These are phyloP conservation scores for Boletus subluridellus DNA, from an alignment of 1,284 basidiomycete genomes.

Conservation along the genomic window DNA sequence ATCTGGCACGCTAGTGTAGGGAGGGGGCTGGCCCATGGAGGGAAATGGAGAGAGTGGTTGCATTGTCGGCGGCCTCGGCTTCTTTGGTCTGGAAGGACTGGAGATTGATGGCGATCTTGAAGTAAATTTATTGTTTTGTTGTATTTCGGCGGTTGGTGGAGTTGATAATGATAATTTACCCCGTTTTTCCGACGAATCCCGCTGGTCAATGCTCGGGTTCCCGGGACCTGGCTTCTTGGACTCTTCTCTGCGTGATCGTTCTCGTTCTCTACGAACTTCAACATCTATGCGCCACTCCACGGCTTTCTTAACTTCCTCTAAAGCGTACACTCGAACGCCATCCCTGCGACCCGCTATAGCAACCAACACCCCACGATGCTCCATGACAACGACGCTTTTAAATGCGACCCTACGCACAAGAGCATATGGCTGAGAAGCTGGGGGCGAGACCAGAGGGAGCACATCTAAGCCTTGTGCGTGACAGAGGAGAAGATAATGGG, in stretches of 20 bases:
- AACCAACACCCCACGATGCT: conserved; percentile 78
- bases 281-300: conserved; percentile 82
- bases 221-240: conserved; percentile 48
- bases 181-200: conserved; percentile 44
- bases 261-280: conserved; percentile 69
- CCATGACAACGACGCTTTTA: conserved; percentile 84
- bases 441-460: conserved; percentile 66
- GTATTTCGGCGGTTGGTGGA: conserved; percentile 39
- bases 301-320: conserved; percentile 76
- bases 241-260: conserved; percentile 61
- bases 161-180: conserved; percentile 47
- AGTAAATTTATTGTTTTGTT: conserved; percentile 33
- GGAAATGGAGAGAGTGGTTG: conserved; percentile 30
- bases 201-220: conserved; percentile 31
- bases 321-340: conserved; percentile 77
- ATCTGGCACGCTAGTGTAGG: conserved; percentile 28
- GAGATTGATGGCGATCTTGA: conserved; percentile 42
- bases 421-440: conserved; percentile 69
- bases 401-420: conserved; percentile 74
- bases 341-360: conserved; percentile 79
- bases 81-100: conserved; percentile 26
- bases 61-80: conserved; percentile 35
- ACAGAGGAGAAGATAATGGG: conserved; percentile 76
- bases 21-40: conserved; percentile 31
- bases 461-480: conserved; percentile 80